Conservation (phyloP, 345 rosid species). For the Raphanus sativus region DNA sequence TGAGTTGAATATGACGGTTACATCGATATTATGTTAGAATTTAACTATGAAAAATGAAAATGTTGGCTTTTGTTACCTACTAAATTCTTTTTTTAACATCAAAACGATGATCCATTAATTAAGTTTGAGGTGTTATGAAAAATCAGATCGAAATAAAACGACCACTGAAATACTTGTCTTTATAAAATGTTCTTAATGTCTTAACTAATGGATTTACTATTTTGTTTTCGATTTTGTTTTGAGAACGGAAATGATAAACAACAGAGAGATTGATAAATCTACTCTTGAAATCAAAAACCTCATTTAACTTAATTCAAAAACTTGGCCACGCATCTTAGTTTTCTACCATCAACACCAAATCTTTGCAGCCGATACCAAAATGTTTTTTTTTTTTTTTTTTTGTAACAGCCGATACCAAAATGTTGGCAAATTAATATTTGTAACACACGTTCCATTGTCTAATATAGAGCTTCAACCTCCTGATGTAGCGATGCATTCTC, state of each 20-base stretch:
- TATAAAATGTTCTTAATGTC: neutral
- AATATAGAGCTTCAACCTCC: too few species aligned
- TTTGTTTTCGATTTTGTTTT: neutral
- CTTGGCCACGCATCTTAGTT: too few species aligned
- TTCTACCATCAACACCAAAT: too few species aligned
- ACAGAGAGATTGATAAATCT: neutral
- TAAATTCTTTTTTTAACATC: neutral
- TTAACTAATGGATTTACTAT: neutral
- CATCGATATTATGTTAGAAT: neutral
- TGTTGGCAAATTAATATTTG: too few species aligned
- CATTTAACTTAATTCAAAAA: neutral
- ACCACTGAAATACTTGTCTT: neutral
- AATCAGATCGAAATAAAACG: too few species aligned
- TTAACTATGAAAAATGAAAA: neutral
- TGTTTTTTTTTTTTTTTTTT: too few species aligned
- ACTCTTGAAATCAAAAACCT: neutral
- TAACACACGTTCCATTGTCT: too few species aligned
- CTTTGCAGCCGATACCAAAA: too few species aligned
- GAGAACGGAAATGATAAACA: too few species aligned
- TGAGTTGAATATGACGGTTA: neutral
- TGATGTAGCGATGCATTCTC: too few species aligned
- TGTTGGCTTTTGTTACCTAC: neutral
- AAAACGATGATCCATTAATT: neutral
- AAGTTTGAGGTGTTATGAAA: neutral
- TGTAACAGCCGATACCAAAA: too few species aligned